A percentile compares a stretch with the other conserved stretches of the same genome.
Evolutionary conservation across 2,329 filamentous ascomycete genomes (phyloP).

Genomic region (Huntiella moniliformis): DNA sequence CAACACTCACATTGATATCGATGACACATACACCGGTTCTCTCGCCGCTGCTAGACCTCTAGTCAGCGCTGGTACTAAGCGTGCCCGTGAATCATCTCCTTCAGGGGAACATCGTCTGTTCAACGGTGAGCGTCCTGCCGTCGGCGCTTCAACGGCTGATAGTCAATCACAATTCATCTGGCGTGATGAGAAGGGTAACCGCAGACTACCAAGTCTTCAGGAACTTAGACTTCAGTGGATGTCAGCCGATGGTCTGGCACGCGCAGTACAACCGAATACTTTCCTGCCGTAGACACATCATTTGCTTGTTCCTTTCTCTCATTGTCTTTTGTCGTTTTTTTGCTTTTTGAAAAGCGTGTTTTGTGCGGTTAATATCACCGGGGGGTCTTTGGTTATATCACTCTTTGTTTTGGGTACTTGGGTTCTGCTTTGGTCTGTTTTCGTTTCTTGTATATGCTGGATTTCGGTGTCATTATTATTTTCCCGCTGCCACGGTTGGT

Average conservation of each 20-base stretch:
- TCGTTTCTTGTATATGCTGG: not conserved
- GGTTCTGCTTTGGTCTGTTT: slow-evolving; percentile 2
- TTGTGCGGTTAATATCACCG: too few species aligned
- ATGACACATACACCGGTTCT: not conserved
- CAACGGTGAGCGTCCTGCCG: not conserved
- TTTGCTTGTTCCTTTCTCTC: not conserved
- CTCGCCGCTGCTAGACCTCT: too few species aligned
- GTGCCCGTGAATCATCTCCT: slow-evolving; percentile 3
- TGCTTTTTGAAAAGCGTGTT: too few species aligned
- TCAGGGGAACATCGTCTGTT: not conserved
- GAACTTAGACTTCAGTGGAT: not conserved
- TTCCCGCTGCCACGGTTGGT: too few species aligned
- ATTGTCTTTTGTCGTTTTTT: not conserved
- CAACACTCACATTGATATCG: slow-evolving; percentile 3
- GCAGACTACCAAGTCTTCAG: too few species aligned
- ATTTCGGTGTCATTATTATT: not conserved
- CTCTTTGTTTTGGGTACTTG: too few species aligned
- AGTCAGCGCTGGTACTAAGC: not conserved
- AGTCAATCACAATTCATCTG: too few species aligned
- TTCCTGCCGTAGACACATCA: too few species aligned
- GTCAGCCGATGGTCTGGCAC: not conserved
- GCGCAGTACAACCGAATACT: too few species aligned
- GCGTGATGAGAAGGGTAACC: too few species aligned
- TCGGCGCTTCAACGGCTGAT: too few species aligned
- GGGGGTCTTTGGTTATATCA: too few species aligned